phyloP scores from a whole-genome alignment of 257 asterid genomes.

The Orobanche coerulescens region DNA sequence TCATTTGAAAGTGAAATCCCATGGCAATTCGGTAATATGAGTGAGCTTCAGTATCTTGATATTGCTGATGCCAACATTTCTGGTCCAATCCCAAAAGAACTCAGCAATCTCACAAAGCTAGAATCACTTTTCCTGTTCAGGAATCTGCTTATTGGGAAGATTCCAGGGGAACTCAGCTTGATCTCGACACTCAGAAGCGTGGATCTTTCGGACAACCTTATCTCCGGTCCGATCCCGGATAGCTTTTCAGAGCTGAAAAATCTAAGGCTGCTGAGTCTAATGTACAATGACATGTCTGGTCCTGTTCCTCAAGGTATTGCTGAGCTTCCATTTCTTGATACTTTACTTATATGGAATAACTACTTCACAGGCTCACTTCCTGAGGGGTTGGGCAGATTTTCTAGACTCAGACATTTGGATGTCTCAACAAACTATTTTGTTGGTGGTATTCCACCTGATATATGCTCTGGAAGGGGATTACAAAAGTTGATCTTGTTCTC shows the following conservation, averaged over 20 bases:
- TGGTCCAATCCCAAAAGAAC: constrained; percentile 54
- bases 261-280: constrained; percentile 63
- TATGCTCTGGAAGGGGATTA: constrained; percentile 61
- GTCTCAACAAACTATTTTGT: constrained; percentile 72
- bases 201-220: constrained; percentile 92
- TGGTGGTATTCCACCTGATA: constrained; percentile 57
- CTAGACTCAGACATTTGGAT: constrained; percentile 64
- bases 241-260: constrained; percentile 67
- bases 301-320: constrained; percentile 75
- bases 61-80: constrained; percentile 86
- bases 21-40: constrained; percentile 80
- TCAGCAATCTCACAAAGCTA: constrained; percentile 70
- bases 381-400: constrained; percentile 49
- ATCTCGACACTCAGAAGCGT: constrained; percentile 59
- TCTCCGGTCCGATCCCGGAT: constrained; percentile 75
- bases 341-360: constrained; percentile 83
- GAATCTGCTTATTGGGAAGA: constrained; percentile 49
- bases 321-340: constrained; percentile 65
- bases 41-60: constrained; percentile 71
- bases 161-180: constrained; percentile 61
- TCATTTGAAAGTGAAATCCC: constrained; percentile 70
- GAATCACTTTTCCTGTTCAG: constrained; percentile 82
- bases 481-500: constrained; percentile 69
- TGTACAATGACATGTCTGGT: constrained; percentile 82
- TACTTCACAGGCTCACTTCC: constrained; percentile 79